These are phyloP conservation scores for Myxozyma lipomycoides DNA, from an alignment of 805 yeast species.

Conservation along the genomic window DNA sequence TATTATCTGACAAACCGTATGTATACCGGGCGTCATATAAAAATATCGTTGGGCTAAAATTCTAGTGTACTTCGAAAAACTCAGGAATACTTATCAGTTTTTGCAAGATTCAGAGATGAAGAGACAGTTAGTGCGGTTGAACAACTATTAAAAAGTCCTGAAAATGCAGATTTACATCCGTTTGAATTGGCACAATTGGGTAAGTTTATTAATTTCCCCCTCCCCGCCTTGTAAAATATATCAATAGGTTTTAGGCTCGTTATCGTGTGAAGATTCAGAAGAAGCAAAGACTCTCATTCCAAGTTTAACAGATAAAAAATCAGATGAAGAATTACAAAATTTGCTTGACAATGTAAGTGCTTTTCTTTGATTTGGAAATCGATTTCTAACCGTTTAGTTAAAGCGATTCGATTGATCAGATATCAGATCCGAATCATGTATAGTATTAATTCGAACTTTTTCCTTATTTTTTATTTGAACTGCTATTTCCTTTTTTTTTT, in stretches of 20 bases:
- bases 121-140: constrained; percentile 94
- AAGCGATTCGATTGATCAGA: constrained; percentile 31
- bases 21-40: neutral
- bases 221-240: neutral
- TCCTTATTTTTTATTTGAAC: neutral
- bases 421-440: too few species aligned
- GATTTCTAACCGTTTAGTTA: constrained; percentile 17
- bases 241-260: constrained; percentile 70
- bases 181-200: constrained; percentile 88
- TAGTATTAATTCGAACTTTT: neutral
- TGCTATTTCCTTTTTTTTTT: neutral
- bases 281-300: constrained; percentile 95
- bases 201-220: constrained; percentile 11
- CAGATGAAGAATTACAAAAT: constrained; percentile 82
- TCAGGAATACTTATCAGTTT: constrained; percentile 75
- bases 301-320: constrained; percentile 68
- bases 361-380: neutral
- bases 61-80: constrained; percentile 79
- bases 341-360: constrained; percentile 79
- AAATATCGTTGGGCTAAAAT: neutral
- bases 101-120: constrained; percentile 86
- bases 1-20: constrained; percentile 24
- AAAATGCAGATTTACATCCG: constrained; percentile 78
- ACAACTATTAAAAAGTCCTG: constrained; percentile 68
- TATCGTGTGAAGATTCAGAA: constrained; percentile 93